Evolutionary conservation across 345 rosid genomes (phyloP).

Genomic region (Leavenworthia alabamica): DNA sequence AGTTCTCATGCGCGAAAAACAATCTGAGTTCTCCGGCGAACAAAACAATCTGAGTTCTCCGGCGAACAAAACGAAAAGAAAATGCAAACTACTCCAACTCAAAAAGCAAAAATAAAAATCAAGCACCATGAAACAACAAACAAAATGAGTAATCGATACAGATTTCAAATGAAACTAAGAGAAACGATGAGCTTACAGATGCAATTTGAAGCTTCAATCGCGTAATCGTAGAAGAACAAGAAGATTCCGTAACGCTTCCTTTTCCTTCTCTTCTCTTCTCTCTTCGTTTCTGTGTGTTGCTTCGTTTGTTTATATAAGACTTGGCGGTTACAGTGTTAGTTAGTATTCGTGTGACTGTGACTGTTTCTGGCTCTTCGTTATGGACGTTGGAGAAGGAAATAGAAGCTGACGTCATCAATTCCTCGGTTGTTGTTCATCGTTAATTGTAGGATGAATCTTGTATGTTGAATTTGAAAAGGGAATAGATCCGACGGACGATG

Average conservation of each 20-base stretch:
- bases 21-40: constrained; percentile 10
- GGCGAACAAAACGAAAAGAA: constrained; percentile 6
- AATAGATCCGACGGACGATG: constrained; percentile 16
- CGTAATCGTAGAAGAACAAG: constrained; percentile 9
- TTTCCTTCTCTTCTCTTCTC: background rate
- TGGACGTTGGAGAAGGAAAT: constrained; percentile 24
- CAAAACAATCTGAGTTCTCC: no score
- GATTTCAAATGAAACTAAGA: background rate
- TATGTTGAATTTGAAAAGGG: constrained; percentile 17
- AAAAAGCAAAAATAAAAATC: constrained; percentile 1
- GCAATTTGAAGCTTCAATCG: constrained; percentile 16
- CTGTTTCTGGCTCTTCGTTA: constrained; percentile 9
- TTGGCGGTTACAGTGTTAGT: constrained; percentile 25
- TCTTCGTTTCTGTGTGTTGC: background rate
- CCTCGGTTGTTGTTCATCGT: constrained; percentile 30
- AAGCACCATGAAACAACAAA: background rate
- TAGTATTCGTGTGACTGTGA: constrained; percentile 18
- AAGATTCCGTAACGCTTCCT: constrained; percentile 15
- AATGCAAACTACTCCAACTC: background rate
- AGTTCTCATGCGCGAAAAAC: background rate
- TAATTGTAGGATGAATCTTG: constrained; percentile 15
- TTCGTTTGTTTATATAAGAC: background rate
- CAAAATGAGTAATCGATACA: background rate
- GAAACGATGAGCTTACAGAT: constrained; percentile 18
- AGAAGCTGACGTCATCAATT: constrained; percentile 23